Percentiles rank a stretch among this genome's conserved stretches.
Conservation (phyloP, 2,329 filamentous ascomycete species). For the Blastomyces silverae region DNA sequence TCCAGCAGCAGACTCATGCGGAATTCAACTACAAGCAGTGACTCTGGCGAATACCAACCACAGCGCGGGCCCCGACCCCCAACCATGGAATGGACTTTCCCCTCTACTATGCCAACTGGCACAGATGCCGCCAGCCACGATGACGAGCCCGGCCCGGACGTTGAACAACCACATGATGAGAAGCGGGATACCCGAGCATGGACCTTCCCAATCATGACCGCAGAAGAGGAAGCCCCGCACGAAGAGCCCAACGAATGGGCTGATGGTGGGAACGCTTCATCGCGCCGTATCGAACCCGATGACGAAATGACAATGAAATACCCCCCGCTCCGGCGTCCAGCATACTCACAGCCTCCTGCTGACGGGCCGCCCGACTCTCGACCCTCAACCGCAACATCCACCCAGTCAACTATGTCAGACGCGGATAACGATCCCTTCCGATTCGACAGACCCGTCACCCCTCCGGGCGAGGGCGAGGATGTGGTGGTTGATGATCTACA, state of each 20-base stretch:
- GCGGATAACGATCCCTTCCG: slow-evolving; percentile 40
- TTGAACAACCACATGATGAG: slow-evolving; percentile 17
- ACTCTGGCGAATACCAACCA: slow-evolving; percentile 27
- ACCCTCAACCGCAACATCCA: slow-evolving; percentile 36
- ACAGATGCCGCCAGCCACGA: slow-evolving; percentile 20
- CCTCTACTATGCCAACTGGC: slow-evolving; percentile 28
- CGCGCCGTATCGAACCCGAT: slow-evolving; percentile 22
- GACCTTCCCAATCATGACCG: slow-evolving; percentile 47
- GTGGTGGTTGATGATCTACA: neutral
- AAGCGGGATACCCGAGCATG: slow-evolving; percentile 47
- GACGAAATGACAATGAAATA: slow-evolving; percentile 17
- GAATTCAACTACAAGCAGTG: slow-evolving; percentile 29
- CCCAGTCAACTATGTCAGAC: slow-evolving; percentile 32
- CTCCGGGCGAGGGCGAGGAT: slow-evolving; percentile 18
- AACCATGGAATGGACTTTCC: slow-evolving; percentile 46
- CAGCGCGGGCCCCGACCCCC: slow-evolving; percentile 38
- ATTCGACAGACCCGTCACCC: slow-evolving; percentile 34
- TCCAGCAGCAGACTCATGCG: slow-evolving; percentile 43
- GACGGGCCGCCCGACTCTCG: slow-evolving; percentile 33
- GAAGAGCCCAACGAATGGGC: slow-evolving; percentile 21
- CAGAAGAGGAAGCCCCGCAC: slow-evolving; percentile 19
- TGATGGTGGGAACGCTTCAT: slow-evolving; percentile 12
- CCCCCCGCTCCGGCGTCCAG: neutral
- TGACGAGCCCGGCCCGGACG: slow-evolving; percentile 22
- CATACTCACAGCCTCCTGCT: neutral